These are phyloP conservation scores for Xylaria sp. DNA, from an alignment of 2,329 filamentous ascomycete species.

Conservation along the genomic window DNA sequence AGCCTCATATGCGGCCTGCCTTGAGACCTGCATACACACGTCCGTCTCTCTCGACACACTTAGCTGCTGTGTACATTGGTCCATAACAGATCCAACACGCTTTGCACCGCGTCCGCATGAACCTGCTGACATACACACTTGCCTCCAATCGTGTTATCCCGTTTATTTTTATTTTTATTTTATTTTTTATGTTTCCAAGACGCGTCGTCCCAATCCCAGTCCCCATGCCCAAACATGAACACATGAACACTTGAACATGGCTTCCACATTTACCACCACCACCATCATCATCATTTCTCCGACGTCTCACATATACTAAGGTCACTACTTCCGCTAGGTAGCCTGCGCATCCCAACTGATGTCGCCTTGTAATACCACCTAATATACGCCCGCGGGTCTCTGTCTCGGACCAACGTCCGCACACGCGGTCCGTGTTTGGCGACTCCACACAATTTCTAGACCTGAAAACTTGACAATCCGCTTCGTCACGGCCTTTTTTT, in stretches of 20 bases:
- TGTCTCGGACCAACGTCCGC: constrained; percentile 15
- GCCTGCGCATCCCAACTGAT: constrained; percentile 9
- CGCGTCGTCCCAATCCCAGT: constrained; percentile 31
- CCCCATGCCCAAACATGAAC: not conserved
- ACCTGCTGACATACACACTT: constrained; percentile 27
- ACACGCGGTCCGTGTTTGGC: constrained; percentile 35
- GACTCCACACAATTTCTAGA: constrained; percentile 48
- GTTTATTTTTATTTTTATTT: constrained; percentile 11
- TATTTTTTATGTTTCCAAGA: constrained; percentile 12
- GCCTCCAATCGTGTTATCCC: constrained; percentile 13
- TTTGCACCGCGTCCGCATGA: constrained; percentile 28
- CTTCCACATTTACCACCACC: constrained; percentile 31
- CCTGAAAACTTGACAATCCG: constrained; percentile 40
- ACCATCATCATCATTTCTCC: constrained; percentile 29
- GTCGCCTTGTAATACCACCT: constrained; percentile 15
- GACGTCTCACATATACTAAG: constrained; percentile 31
- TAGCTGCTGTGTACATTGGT: not conserved
- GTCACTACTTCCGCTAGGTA: constrained; percentile 9
- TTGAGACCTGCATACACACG: constrained; percentile 41
- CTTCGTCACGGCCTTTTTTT: constrained; percentile 39
- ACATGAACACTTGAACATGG: constrained; percentile 14
- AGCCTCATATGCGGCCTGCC: constrained; percentile 38
- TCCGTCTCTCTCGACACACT: constrained; percentile 15
- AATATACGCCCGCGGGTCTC: constrained; percentile 17
- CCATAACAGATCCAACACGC: constrained; percentile 29